Evolutionary conservation across 2,329 filamentous ascomycete species (phyloP).

Genomic region (Pestalotiopsis sp.): DNA sequence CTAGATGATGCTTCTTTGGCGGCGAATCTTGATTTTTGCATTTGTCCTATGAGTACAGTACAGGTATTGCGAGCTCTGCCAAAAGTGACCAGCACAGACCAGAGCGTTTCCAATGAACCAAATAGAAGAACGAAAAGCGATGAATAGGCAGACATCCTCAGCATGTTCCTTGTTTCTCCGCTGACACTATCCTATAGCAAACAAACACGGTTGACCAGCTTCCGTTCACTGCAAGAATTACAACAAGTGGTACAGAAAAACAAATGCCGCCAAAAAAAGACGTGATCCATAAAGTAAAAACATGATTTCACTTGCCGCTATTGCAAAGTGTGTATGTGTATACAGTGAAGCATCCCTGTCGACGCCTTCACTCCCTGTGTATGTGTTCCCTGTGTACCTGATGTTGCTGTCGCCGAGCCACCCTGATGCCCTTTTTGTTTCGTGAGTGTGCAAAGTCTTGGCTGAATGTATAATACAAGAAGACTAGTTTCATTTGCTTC

Average conservation of each 20-base stretch:
- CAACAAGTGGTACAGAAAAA: slow-evolving; percentile 55
- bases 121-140: slow-evolving; percentile 39
- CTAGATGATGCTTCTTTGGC: slow-evolving; percentile 17
- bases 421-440: slow-evolving; percentile 23
- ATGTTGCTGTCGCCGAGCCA: slow-evolving; percentile 5
- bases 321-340: slow-evolving; percentile 12
- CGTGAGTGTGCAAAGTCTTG: slow-evolving; percentile 37
- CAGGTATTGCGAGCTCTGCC: slow-evolving; percentile 21
- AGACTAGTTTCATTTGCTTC: slow-evolving; percentile 36
- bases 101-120: slow-evolving; percentile 25
- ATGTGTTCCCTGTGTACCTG: slow-evolving; percentile 11
- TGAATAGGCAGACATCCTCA: slow-evolving; percentile 13
- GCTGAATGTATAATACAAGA: slow-evolving; percentile 47
- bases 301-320: slow-evolving; percentile 19
- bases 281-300: slow-evolving; percentile 26
- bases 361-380: slow-evolving; percentile 28
- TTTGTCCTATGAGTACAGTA: slow-evolving; percentile 30
- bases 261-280: slow-evolving; percentile 34
- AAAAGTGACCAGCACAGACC: slow-evolving; percentile 32
- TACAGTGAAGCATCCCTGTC: slow-evolving; percentile 23
- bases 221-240: slow-evolving; percentile 44
- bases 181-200: slow-evolving; percentile 28
- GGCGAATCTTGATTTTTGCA: slow-evolving; percentile 23
- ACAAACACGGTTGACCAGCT: slow-evolving; percentile 37
- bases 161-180: slow-evolving; percentile 9